phyloP scores from a whole-genome alignment of 257 asterid species.

The Forsythia suspensa region DNA sequence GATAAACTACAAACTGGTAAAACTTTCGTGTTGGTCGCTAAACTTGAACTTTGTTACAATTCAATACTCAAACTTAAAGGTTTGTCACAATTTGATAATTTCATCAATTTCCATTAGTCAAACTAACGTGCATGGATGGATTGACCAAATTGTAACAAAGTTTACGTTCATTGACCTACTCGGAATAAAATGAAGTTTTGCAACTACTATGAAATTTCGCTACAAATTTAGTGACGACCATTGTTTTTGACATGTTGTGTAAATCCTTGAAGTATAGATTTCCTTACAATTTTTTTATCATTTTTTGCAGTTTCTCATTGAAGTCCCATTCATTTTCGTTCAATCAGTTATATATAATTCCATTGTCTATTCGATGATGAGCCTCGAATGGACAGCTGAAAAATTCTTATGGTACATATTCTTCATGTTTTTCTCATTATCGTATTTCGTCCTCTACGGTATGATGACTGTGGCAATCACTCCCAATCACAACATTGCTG shows the following conservation, averaged over 20 bases:
- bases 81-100: not conserved
- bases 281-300: not conserved
- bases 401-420: slow-evolving; percentile 23
- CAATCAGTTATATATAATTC: slow-evolving; percentile 13
- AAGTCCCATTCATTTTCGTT: slow-evolving; percentile 15
- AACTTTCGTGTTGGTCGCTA: not conserved
- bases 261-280: not conserved
- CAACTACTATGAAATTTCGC: too few relatives aligned
- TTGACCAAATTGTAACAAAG: not conserved
- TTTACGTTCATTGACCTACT: too few relatives aligned
- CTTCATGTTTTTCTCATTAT: slow-evolving; percentile 25
- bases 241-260: not conserved
- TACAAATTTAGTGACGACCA: not conserved
- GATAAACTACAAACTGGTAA: slow-evolving; percentile 4
- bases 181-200: too few relatives aligned
- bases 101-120: not conserved
- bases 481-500: slow-evolving; percentile 16
- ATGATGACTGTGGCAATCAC: slow-evolving; percentile 29
- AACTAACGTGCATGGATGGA: not conserved
- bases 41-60: not conserved
- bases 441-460: slow-evolving; percentile 14
- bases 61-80: too few relatives aligned
- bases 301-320: slow-evolving; percentile 22
- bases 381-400: slow-evolving; percentile 20
- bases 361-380: slow-evolving; percentile 23